Evolutionary conservation across 2,329 filamentous ascomycete genomes (phyloP).

Genomic region (Xylaria multiplex): DNA sequence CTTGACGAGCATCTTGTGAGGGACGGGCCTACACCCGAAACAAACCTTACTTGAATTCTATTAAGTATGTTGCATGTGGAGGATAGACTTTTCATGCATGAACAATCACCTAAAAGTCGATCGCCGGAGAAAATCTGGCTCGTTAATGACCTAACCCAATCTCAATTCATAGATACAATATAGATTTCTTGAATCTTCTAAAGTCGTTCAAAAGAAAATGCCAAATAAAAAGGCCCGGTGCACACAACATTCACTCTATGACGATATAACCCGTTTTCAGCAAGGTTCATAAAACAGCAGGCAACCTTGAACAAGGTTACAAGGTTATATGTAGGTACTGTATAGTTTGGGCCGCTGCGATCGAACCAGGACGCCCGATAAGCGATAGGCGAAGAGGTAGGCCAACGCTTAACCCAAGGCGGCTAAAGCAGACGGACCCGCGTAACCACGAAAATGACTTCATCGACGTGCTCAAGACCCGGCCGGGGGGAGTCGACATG

Average conservation of each 20-base stretch:
- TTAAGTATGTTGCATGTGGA: not conserved
- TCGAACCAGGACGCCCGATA: conserved; percentile 16
- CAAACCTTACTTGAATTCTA: not conserved
- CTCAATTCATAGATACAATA: too few relatives aligned
- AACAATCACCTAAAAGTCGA: not conserved
- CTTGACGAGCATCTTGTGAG: not conserved
- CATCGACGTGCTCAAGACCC: conserved; percentile 24
- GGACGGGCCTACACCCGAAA: not conserved
- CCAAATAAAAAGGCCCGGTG: too few relatives aligned
- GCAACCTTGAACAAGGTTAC: not conserved
- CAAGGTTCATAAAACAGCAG: not conserved
- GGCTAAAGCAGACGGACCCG: conserved; percentile 25
- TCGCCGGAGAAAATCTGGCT: not conserved
- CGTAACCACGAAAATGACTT: conserved; percentile 35
- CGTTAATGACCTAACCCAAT: not conserved
- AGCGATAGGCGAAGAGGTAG: conserved; percentile 20
- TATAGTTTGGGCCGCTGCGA: not conserved
- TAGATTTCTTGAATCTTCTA: too few relatives aligned
- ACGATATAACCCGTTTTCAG: not conserved
- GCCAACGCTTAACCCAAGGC: conserved; percentile 24
- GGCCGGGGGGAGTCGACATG: not conserved
- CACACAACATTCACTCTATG: not conserved
- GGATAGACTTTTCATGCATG: not conserved
- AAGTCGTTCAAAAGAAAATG: too few relatives aligned
- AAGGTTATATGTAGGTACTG: not conserved